Evolutionary conservation across 306 rosid species (phyloP).

Genomic region (Pachyrhizus erosus): DNA sequence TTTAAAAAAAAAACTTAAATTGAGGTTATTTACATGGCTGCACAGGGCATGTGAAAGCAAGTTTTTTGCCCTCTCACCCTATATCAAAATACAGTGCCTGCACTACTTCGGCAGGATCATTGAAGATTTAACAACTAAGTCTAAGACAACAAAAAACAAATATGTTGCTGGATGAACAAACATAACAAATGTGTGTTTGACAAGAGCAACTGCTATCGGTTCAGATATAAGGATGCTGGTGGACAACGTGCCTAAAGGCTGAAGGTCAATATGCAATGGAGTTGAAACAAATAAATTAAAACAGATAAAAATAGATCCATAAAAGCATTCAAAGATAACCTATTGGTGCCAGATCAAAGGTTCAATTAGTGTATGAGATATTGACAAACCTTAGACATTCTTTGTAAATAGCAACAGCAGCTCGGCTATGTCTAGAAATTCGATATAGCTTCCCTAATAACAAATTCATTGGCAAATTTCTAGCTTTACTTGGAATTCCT

Average conservation of each 20-base stretch:
- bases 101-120: constrained; percentile 16
- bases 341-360: constrained; percentile 29
- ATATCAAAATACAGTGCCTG: constrained; percentile 14
- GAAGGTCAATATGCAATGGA: constrained; percentile 21
- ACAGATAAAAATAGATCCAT: not conserved
- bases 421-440: constrained; percentile 82
- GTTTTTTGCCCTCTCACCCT: constrained; percentile 6
- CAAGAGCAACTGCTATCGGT: constrained; percentile 20
- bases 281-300: not conserved
- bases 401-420: constrained; percentile 89
- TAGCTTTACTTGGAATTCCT: constrained; percentile 83
- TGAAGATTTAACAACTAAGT: constrained; percentile 25
- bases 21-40: constrained; percentile 14
- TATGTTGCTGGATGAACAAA: constrained; percentile 2
- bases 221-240: constrained; percentile 14
- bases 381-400: constrained; percentile 88
- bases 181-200: not conserved
- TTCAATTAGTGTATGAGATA: constrained; percentile 26
- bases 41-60: constrained; percentile 9
- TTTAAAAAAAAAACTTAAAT: not conserved
- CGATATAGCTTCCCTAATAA: constrained; percentile 91
- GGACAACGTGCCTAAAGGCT: not conserved
- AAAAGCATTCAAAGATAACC: not conserved
- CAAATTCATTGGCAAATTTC: constrained; percentile 87
- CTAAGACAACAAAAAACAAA: not conserved